phyloP scores from a whole-genome alignment of 345 rosid species.

The Pistacia atlantica region DNA sequence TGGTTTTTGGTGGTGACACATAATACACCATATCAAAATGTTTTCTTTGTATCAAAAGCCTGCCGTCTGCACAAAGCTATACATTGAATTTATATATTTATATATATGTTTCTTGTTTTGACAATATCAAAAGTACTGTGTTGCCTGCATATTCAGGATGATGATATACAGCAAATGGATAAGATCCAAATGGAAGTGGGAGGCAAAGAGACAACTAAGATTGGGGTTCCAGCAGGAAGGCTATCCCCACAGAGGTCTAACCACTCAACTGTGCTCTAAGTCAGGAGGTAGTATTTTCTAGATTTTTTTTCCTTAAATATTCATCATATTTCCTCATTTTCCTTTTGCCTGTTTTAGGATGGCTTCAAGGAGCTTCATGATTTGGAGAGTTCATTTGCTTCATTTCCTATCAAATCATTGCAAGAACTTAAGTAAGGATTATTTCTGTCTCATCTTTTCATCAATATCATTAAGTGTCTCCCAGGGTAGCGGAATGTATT shows the following conservation, averaged over 20 bases:
- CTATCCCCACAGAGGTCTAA: slow-evolving; percentile 45
- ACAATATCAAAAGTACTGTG: no score
- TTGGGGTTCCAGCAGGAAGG: slow-evolving; percentile 33
- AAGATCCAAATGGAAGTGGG: slow-evolving; percentile 44
- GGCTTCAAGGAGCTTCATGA: slow-evolving; percentile 56
- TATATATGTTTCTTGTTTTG: no score
- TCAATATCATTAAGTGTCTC: background rate
- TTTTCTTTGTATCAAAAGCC: background rate
- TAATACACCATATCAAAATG: background rate
- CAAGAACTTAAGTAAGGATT: slow-evolving; percentile 71
- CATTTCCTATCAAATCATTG: slow-evolving; percentile 85
- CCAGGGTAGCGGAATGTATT: background rate
- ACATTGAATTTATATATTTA: no score
- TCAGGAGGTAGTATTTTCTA: slow-evolving; percentile 50
- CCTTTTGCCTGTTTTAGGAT: slow-evolving; percentile 57
- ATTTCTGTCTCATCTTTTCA: slow-evolving; percentile 13
- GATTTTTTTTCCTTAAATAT: slow-evolving; percentile 14
- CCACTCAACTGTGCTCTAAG: slow-evolving; percentile 51
- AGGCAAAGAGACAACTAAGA: slow-evolving; percentile 46
- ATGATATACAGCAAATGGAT: slow-evolving; percentile 37
- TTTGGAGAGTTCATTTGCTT: slow-evolving; percentile 74
- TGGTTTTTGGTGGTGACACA: background rate
- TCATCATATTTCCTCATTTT: slow-evolving; percentile 19
- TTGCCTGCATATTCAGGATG: no score
- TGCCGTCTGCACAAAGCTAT: background rate